phyloP scores from a whole-genome alignment of 1,284 basidiomycete species.

The Puccinia sorghi region DNA sequence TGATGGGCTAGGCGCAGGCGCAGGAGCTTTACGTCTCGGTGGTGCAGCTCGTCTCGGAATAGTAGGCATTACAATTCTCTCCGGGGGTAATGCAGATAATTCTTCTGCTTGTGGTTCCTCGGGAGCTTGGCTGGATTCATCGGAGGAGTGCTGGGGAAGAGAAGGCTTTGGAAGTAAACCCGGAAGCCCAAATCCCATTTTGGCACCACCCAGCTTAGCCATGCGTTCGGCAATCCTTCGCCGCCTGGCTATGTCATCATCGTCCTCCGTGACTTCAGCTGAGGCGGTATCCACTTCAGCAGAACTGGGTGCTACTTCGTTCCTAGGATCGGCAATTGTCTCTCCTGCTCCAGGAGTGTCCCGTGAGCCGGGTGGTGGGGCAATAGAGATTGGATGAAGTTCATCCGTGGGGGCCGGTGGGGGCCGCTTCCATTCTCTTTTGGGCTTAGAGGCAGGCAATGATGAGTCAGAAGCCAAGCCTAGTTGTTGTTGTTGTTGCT shows the following conservation, averaged over 20 bases:
- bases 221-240: constrained; percentile 45
- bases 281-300: constrained; percentile 19
- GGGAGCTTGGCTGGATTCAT: not conserved
- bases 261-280: constrained; percentile 19
- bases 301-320: not conserved
- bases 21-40: constrained; percentile 42
- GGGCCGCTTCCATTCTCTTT: constrained; percentile 49
- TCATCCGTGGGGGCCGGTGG: constrained; percentile 26
- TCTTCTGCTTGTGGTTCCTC: not conserved
- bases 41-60: constrained; percentile 45
- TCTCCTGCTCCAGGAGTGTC: constrained; percentile 14
- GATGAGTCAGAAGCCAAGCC: constrained; percentile 12
- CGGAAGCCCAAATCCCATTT: constrained; percentile 49
- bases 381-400: not conserved
- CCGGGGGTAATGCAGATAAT: constrained; percentile 34
- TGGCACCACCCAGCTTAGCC: constrained; percentile 49
- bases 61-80: constrained; percentile 38
- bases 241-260: constrained; percentile 36
- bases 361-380: not conserved
- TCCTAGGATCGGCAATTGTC: not conserved
- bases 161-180: constrained; percentile 36
- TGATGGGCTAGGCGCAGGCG: constrained; percentile 12
- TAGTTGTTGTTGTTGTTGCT: constrained; percentile 39
- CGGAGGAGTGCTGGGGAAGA: not conserved
- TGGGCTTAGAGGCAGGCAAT: constrained; percentile 36